Evolutionary conservation across 2,329 filamentous ascomycete genomes (phyloP), one percentile per base, ranked within the genome.

Genomic region (Bipolaris zeicola): DNA sequence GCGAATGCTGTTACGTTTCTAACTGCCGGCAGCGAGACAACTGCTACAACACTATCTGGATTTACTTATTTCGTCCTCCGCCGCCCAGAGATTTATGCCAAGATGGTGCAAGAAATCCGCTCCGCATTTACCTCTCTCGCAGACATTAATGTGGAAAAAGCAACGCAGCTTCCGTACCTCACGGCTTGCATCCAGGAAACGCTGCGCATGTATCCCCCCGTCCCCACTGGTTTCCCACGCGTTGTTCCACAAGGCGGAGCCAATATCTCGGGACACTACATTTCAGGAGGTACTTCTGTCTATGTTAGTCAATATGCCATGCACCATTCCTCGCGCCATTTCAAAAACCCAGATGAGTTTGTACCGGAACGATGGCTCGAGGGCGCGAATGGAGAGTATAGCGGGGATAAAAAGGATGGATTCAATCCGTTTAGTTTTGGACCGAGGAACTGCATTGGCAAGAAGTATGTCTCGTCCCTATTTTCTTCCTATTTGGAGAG

Each of bases 1-100:
- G 48, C 63, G 3, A 78, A 76, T 38, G 64, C 71, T 1, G 54
- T 66, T 4, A 47, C 72, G 1, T 66, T 80, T 37, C 67, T 80
- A 5, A 53, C 75, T 2, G 80, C 77, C 0, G 81, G 80, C 0
- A 76, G 72, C 4, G 80, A 82, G 51, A 82, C 81, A 0, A 82
- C 79, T 0, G 80, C 80, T 0, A 80, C 80, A 0, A 64, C 76
- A 2, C 65, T 83, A 2, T 66, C 72, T 0, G 80, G 80, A 1
- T 65, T 71, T 0, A 79, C 78, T 0, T 82, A 75, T 50, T 68
- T 78, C 0, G 67, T 84, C 0, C 63, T 79, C 20, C 57, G 43
- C 16, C 53, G 73, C 37, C 51, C 56, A 0, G 38, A 44, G 0
- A 49, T 50, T 0, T 69, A 69, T 48, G 45, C 48, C 0, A 71